phyloP scores from a whole-genome alignment of 139 green algal genomes.

The Chlamydomonas incerta region DNA sequence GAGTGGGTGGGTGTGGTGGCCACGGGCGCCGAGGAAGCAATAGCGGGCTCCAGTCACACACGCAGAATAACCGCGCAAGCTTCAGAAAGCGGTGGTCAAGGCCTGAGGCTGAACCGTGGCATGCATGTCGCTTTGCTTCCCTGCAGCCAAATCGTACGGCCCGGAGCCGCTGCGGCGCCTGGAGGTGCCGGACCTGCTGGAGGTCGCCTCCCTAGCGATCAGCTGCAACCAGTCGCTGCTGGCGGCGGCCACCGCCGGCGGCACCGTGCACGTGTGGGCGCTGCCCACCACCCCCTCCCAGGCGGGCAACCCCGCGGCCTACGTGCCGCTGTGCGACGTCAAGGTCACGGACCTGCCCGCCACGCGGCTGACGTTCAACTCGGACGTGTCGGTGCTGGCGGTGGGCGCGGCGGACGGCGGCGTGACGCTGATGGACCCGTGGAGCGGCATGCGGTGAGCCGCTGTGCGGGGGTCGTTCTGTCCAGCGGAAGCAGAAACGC shows the following conservation, averaged over 20 bases:
- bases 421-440: slow-evolving; percentile 27
- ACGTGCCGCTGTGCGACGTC: slow-evolving; percentile 1
- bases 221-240: slow-evolving; percentile 20
- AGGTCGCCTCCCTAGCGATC: slow-evolving; percentile 17
- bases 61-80: no score
- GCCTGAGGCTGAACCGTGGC: no score
- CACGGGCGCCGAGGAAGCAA: neutral
- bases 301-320: neutral
- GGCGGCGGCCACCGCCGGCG: slow-evolving; percentile 30
- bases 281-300: no score
- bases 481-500: no score
- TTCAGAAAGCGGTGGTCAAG: no score
- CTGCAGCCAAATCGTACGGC: slow-evolving; percentile 16
- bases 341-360: slow-evolving; percentile 42
- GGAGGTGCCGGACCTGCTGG: slow-evolving; percentile 33
- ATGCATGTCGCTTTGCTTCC: neutral
- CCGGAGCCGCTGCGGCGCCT: neutral
- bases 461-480: no score
- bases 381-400: slow-evolving; percentile 24
- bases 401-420: slow-evolving; percentile 36
- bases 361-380: slow-evolving; percentile 24
- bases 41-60: no score
- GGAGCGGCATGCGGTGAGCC: slow-evolving; percentile 10
- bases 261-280: slow-evolving; percentile 42
- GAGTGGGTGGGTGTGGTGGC: neutral